phyloP scores from a whole-genome alignment of 1,284 basidiomycete genomes.

The Ustilago curta region DNA sequence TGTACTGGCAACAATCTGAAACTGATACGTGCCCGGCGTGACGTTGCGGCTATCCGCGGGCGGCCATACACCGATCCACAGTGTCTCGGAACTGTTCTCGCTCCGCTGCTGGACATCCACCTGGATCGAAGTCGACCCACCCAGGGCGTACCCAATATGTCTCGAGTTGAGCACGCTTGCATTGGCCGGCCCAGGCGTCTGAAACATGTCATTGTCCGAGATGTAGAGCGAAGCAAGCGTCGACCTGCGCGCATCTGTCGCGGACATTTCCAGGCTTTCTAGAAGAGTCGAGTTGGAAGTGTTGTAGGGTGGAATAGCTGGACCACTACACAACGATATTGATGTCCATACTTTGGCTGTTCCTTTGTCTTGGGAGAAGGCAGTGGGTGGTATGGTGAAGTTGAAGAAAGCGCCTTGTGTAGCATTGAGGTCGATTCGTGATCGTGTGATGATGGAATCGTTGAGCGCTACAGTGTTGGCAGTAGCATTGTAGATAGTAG shows the following conservation, averaged over 20 bases:
- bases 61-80: slow-evolving; percentile 64
- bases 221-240: slow-evolving; percentile 60
- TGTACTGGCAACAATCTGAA: slow-evolving; percentile 50
- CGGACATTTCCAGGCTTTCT: slow-evolving; percentile 33
- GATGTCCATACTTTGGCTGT: slow-evolving; percentile 51
- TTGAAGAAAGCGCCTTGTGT: slow-evolving; percentile 52
- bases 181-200: slow-evolving; percentile 52
- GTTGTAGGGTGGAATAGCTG: slow-evolving; percentile 61
- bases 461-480: slow-evolving; percentile 40
- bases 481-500: slow-evolving; percentile 34
- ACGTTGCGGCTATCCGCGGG: slow-evolving; percentile 49
- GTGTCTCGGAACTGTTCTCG: slow-evolving; percentile 46
- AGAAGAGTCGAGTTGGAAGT: slow-evolving; percentile 57
- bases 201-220: slow-evolving; percentile 36
- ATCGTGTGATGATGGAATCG: slow-evolving; percentile 54
- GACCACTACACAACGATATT: slow-evolving; percentile 61
- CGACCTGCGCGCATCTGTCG: slow-evolving; percentile 42
- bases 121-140: slow-evolving; percentile 54
- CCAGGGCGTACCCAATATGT: slow-evolving; percentile 50
- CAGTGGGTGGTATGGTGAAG: slow-evolving; percentile 41
- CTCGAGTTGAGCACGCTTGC: slow-evolving; percentile 30
- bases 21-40: slow-evolving; percentile 43
- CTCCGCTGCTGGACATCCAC: slow-evolving; percentile 28
- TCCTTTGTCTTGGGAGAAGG: slow-evolving; percentile 18
- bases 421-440: slow-evolving; percentile 33